Percentiles rank a stretch among this genome's conserved stretches.
Conservation (phyloP, 2,329 filamentous ascomycete species). For the Chaetothyriales sp. region DNA sequence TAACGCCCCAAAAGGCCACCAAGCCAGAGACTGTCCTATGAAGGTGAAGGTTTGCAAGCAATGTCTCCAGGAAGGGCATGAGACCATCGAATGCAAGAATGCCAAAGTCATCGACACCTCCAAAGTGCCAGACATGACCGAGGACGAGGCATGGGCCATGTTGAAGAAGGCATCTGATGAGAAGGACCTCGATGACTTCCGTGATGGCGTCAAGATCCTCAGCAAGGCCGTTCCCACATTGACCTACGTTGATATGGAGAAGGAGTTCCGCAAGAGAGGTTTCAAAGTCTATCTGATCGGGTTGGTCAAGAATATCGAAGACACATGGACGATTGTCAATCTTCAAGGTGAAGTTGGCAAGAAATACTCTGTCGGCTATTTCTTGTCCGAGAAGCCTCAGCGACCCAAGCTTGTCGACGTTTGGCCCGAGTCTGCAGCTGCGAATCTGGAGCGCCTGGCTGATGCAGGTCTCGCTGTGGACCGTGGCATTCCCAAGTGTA, state of each 20-base stretch:
- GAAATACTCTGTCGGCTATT: conserved; percentile 37
- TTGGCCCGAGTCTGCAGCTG: conserved; percentile 35
- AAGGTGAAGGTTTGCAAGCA: conserved; percentile 32
- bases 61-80: conserved; percentile 33
- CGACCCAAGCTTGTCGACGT: conserved; percentile 31
- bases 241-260: conserved; percentile 35
- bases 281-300: conserved; percentile 39
- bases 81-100: conserved; percentile 29
- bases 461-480: conserved; percentile 38
- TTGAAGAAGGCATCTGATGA: conserved; percentile 35
- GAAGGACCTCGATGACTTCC: conserved; percentile 37
- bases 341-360: conserved; percentile 38
- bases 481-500: conserved; percentile 35
- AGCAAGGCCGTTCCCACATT: conserved; percentile 33
- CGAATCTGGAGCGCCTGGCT: conserved; percentile 37
- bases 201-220: conserved; percentile 35
- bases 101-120: conserved; percentile 31
- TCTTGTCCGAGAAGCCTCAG: conserved; percentile 31
- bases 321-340: conserved; percentile 36
- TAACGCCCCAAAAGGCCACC: conserved; percentile 24
- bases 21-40: conserved; percentile 30
- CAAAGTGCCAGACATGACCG: conserved; percentile 31
- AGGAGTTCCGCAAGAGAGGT: conserved; percentile 33
- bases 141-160: conserved; percentile 35
- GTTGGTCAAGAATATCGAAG: conserved; percentile 27